These are phyloP conservation scores for Chlamydomonas applanata DNA, from an alignment of 139 green algal genomes.

Conservation along the genomic window DNA sequence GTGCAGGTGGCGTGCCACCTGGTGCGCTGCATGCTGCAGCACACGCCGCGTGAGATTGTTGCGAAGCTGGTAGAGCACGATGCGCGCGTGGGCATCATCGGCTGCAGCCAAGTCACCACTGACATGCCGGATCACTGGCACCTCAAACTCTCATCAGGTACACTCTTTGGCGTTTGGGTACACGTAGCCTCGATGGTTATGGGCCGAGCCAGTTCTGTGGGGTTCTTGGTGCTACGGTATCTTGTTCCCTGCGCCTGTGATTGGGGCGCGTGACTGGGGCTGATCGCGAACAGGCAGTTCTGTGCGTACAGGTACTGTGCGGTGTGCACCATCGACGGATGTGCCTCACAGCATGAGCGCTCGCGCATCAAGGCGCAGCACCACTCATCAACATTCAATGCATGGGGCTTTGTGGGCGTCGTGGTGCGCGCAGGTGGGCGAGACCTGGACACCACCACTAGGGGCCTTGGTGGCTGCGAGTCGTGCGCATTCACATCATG, in stretches of 20 bases:
- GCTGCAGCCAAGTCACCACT: constrained; percentile 60
- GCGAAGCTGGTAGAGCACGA: constrained; percentile 23
- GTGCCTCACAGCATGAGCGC: no score
- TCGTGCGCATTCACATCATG: constrained; percentile 38
- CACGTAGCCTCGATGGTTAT: no score
- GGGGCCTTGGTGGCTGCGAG: constrained; percentile 63
- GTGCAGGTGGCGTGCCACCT: constrained; percentile 30
- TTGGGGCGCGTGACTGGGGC: no score
- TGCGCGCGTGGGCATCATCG: constrained; percentile 71
- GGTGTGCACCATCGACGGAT: no score
- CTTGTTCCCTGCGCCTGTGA: no score
- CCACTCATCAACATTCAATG: no score
- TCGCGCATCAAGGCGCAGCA: no score
- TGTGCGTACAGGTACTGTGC: no score
- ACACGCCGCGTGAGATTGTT: constrained; percentile 28
- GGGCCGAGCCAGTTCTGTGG: constrained; percentile 5
- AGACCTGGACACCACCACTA: constrained; percentile 53
- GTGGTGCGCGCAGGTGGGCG: constrained; percentile 29
- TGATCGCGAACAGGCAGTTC: no score
- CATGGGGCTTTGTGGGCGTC: no score
- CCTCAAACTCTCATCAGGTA: constrained; percentile 42
- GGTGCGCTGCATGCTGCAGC: constrained; percentile 45
- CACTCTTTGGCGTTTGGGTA: not conserved
- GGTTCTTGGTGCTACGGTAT: no score
- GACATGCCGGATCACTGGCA: constrained; percentile 72